Percentiles rank a stretch among this genome's conserved stretches.
Conservation (phyloP, 192 early-diverging fungal genomes). For the Mortierella hygrophila region DNA sequence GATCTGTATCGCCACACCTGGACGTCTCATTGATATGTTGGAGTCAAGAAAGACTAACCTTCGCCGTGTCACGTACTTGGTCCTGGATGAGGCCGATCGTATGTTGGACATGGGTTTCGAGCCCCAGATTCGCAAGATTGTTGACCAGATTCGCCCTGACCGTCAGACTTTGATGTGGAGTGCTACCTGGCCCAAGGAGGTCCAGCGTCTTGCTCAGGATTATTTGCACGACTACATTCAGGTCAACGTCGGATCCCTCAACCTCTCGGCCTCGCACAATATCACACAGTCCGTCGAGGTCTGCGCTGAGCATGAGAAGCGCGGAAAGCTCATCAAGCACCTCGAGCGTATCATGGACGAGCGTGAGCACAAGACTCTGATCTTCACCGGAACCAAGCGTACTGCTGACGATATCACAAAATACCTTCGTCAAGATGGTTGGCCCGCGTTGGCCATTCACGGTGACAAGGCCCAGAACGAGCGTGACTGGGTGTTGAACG, state of each 20-base stretch:
- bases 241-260: constrained; percentile 95
- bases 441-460: constrained; percentile 94
- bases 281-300: constrained; percentile 95
- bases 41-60: constrained; percentile 91
- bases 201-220: constrained; percentile 91
- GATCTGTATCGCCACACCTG: constrained; percentile 98
- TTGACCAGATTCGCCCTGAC: constrained; percentile 97
- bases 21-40: constrained; percentile 97
- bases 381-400: constrained; percentile 97
- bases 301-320: constrained; percentile 88
- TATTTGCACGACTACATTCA: constrained; percentile 96
- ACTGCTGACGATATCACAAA: constrained; percentile 92
- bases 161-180: constrained; percentile 99
- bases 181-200: constrained; percentile 99
- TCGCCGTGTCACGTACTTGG: constrained; percentile 94
- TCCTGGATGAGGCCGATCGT: constrained; percentile 98
- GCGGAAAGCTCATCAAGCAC: constrained; percentile 81
- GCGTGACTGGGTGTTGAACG: constrained; percentile 95
- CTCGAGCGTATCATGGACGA: constrained; percentile 88
- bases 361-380: constrained; percentile 90
- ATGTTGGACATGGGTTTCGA: constrained; percentile 99
- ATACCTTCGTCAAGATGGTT: constrained; percentile 90
- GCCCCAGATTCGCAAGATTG: constrained; percentile 97
- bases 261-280: constrained; percentile 92
- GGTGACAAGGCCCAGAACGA: constrained; percentile 97